These are phyloP conservation scores for Lentithecium fluviatile DNA, from an alignment of 495 filamentous ascomycete genomes.

Conservation along the genomic window DNA sequence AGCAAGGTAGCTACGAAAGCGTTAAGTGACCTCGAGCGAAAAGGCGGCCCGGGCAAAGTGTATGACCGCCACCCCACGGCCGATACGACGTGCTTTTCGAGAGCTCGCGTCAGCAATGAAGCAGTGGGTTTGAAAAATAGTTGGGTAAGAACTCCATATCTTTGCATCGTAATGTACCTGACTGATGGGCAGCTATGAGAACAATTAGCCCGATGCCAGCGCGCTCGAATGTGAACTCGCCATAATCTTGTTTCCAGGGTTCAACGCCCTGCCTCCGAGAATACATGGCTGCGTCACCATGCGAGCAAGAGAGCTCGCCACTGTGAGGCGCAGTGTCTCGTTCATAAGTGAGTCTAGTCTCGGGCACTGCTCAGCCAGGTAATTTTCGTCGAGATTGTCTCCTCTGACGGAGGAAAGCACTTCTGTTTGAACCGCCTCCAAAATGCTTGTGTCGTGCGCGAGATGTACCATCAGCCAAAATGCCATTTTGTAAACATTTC, in stretches of 20 bases:
- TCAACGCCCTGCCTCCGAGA: conserved; percentile 4
- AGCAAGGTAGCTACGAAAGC: conserved; percentile 3
- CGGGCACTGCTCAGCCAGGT: conserved; percentile 6
- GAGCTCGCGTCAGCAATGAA: conserved; percentile 8
- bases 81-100: background rate
- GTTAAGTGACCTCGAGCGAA: background rate
- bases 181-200: conserved; percentile 4
- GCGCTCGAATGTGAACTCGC: background rate
- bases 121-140: background rate
- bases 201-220: background rate
- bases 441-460: background rate
- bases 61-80: conserved; percentile 13
- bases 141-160: background rate
- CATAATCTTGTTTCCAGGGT: conserved; percentile 4
- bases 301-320: background rate
- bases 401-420: background rate
- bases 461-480: conserved; percentile 14
- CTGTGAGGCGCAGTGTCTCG: conserved; percentile 7
- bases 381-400: background rate
- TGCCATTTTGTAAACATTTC: conserved; percentile 17
- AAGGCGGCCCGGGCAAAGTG: conserved; percentile 13
- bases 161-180: conserved; percentile 1
- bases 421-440: conserved; percentile 2
- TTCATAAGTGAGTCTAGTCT: conserved; percentile 1
- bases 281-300: background rate